phyloP scores from a whole-genome alignment of 1,284 basidiomycete species.

The Ceratobasidium sp. region DNA sequence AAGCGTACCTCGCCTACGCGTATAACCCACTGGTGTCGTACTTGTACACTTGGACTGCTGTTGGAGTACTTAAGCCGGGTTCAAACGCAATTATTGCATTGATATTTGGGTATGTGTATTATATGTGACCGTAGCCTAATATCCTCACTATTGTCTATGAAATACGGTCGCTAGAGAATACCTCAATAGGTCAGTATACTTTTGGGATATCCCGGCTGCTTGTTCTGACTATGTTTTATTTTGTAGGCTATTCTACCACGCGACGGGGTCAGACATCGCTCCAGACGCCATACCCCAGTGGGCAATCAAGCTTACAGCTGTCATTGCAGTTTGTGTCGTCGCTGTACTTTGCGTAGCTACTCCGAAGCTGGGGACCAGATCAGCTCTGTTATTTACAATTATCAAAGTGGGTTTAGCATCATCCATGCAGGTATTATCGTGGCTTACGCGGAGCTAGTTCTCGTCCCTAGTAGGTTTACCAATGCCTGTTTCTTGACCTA shows the following conservation, averaged over 20 bases:
- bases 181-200: slow-evolving; percentile 61
- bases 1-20: slow-evolving; percentile 89
- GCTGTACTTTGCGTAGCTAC: slow-evolving; percentile 82
- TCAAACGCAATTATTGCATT: slow-evolving; percentile 64
- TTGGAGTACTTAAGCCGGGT: slow-evolving; percentile 86
- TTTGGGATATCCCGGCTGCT: not conserved
- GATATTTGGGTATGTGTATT: slow-evolving; percentile 62
- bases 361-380: slow-evolving; percentile 80
- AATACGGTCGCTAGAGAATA: slow-evolving; percentile 70
- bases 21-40: slow-evolving; percentile 89
- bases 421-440: not conserved
- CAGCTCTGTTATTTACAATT: slow-evolving; percentile 85
- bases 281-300: slow-evolving; percentile 86
- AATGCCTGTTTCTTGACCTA: not conserved
- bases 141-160: slow-evolving; percentile 75
- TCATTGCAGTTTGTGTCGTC: slow-evolving; percentile 75
- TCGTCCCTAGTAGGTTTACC: slow-evolving; percentile 62
- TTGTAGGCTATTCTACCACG: slow-evolving; percentile 72
- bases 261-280: slow-evolving; percentile 68
- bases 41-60: slow-evolving; percentile 89
- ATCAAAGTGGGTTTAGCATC: slow-evolving; percentile 71
- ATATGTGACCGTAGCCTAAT: slow-evolving; percentile 61
- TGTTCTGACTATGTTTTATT: not conserved
- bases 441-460: slow-evolving; percentile 56
- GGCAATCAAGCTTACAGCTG: slow-evolving; percentile 92